Base-by-base conservation (phyloP, 441 rosid genomes). In the Manihot esculenta region DNA sequence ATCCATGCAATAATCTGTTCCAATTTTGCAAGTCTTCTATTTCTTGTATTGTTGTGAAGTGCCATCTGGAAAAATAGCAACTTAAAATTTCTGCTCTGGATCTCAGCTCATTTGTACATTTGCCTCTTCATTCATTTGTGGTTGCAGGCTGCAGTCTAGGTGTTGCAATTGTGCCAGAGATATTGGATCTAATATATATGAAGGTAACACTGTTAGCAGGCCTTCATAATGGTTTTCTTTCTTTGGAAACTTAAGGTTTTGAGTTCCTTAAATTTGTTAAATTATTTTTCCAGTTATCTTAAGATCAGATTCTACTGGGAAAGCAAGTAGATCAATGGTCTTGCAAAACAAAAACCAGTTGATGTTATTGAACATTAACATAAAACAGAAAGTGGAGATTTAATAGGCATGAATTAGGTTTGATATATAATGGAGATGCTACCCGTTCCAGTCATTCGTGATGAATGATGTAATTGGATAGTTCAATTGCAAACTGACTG, bases 131-230 rank as follows among this genome's bases (percentile, higher is more conserved):
- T 44, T 62, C 47, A 35, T 38, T 35, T 42, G 5, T 76, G 72
- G 64, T 49, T 76, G 78, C 85, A 84, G 85, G 83, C 61, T 41
- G 74, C 74, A 15, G 81, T 48, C 54, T 84, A 78, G 75, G 69
- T n/a, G 58, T 21, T 15, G 69, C 74, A 50, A 44, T 27, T 54
- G 38, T 68, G 24, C 68, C 66, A 21, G 55, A 58, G 42, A 64
- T 47, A 42, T 47, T 41, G 51, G 62, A 79, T 48, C 69, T 20
- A 8, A 70, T 72, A 77, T 64, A 53, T 59, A 26, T 71, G 23
- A 27, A 78, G 84, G 86, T 83, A 66, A 50, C 23, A 48, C 9
- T 41, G 51, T 27, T 53, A 35, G 35, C 66, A 17, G 33, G 68
- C 21, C 47, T 59, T 30, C 3, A n/a, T 33, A 10, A 0, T 64